A percentile compares a stretch with the other conserved stretches of the same genome.
phyloP scores from a whole-genome alignment of 768 basidiomycete genomes.

The Boletus subcaerulescens region DNA sequence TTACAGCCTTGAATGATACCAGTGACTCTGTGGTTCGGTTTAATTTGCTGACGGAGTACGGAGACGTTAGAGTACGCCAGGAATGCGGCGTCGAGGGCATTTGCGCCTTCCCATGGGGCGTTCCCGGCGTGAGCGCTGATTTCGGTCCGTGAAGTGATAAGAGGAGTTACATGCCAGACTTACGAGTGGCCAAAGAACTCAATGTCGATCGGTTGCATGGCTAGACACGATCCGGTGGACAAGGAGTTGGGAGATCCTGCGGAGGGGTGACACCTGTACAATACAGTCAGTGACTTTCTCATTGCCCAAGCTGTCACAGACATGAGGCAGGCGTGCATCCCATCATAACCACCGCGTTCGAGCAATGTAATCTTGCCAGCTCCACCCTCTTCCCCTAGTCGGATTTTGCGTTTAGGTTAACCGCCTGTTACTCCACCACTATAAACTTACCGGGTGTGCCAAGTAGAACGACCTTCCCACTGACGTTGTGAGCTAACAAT shows the following conservation, averaged over 20 bases:
- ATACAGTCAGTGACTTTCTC: conserved; percentile 12
- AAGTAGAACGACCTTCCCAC: conserved; percentile 69
- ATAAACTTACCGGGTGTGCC: conserved; percentile 64
- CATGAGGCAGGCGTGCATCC: conserved; percentile 84
- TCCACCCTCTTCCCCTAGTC: conserved; percentile 70
- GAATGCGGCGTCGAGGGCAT: conserved; percentile 87
- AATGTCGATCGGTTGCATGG: conserved; percentile 62
- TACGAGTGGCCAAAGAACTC: conserved; percentile 77
- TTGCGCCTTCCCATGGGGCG: conserved; percentile 83
- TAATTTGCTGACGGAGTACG: conserved; percentile 82
- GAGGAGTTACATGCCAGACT: conserved; percentile 18
- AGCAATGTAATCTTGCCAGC: conserved; percentile 76
- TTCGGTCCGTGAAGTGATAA: conserved; percentile 5
- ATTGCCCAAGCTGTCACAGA: conserved; percentile 25
- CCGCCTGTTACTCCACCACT: background rate
- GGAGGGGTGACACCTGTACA: conserved; percentile 67
- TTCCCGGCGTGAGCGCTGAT: conserved; percentile 74
- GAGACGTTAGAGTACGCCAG: conserved; percentile 78
- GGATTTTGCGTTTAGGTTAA: conserved; percentile 3
- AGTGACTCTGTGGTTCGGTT: conserved; percentile 76
- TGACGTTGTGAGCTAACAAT: conserved; percentile 55
- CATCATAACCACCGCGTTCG: conserved; percentile 72
- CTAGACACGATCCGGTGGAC: conserved; percentile 52
- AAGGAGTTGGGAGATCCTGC: conserved; percentile 52
- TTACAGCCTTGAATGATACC: conserved; percentile 70